Percentiles rank a stretch among this genome's conserved stretches.
Conservation (phyloP, 169 alveolate species). For the Amoebophrya sp. region DNA sequence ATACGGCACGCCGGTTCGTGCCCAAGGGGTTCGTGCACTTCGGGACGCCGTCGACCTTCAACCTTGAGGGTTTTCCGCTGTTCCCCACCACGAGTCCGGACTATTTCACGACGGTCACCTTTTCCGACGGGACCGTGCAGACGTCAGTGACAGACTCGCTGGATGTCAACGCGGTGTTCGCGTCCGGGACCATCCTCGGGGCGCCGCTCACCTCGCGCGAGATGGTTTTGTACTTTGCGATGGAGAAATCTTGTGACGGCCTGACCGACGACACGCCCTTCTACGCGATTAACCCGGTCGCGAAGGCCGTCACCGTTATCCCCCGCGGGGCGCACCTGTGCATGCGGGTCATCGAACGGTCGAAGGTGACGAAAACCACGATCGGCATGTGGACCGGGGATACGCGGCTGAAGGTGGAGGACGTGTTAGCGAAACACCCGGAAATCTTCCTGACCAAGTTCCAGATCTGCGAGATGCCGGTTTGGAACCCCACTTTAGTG, state of each 20-base stretch:
- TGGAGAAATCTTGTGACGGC: neutral
- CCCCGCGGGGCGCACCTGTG: constrained; percentile 16
- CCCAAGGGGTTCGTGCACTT: neutral
- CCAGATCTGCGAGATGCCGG: constrained; percentile 7
- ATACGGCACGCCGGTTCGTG: neutral
- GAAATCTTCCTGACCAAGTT: neutral
- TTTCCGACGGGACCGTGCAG: neutral
- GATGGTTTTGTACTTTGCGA: neutral
- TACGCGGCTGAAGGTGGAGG: constrained; percentile 20
- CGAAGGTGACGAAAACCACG: neutral
- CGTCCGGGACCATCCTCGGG: neutral
- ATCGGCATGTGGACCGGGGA: neutral
- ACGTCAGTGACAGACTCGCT: neutral
- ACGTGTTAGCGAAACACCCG: neutral
- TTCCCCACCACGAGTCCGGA: neutral
- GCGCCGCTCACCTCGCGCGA: neutral
- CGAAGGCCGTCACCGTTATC: neutral
- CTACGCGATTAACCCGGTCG: neutral
- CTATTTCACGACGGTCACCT: neutral
- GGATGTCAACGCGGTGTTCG: neutral
- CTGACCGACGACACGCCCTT: neutral
- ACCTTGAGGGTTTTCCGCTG: neutral
- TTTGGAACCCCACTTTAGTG: neutral
- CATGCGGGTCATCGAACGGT: neutral
- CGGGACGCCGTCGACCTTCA: neutral